A percentile compares a stretch with the other conserved stretches of the same genome.
phyloP scores from a whole-genome alignment of 257 asterid species.

The Linderniella brevidens region DNA sequence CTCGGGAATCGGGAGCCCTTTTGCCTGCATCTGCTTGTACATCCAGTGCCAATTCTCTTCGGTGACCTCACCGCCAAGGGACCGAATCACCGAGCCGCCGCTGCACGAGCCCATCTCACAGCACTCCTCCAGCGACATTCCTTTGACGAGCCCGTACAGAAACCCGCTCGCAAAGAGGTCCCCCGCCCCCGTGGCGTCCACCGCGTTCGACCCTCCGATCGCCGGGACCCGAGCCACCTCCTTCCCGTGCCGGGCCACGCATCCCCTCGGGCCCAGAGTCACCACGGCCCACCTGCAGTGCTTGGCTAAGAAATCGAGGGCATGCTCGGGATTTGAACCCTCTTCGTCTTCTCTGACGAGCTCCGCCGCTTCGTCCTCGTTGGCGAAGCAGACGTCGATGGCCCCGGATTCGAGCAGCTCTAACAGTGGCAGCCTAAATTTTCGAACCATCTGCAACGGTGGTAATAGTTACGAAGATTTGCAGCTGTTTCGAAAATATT shows the following conservation, averaged over 20 bases:
- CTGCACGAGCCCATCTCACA: constrained; percentile 83
- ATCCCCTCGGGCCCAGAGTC: constrained; percentile 73
- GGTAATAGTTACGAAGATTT: constrained; percentile 4
- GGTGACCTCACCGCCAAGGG: constrained; percentile 87
- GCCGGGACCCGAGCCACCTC: constrained; percentile 89
- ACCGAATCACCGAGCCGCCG: constrained; percentile 81
- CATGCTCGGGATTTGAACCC: constrained; percentile 39
- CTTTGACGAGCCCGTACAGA: constrained; percentile 77
- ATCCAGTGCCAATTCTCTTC: constrained; percentile 94
- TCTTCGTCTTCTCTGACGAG: constrained; percentile 53
- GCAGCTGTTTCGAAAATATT: too few relatives aligned
- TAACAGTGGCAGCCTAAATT: constrained; percentile 58
- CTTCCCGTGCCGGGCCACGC: constrained; percentile 73
- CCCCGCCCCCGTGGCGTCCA: constrained; percentile 96
- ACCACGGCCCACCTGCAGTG: constrained; percentile 93
- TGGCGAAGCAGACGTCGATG: constrained; percentile 91
- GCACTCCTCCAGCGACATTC: constrained; percentile 65
- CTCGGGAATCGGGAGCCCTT: constrained; percentile 36
- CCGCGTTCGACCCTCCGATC: constrained; percentile 52
- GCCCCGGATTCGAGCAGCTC: constrained; percentile 69
- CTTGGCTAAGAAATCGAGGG: constrained; percentile 57
- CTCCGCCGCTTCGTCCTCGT: constrained; percentile 92
- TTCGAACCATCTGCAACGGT: constrained; percentile 67
- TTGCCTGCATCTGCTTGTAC: constrained; percentile 61
- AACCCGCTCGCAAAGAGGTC: constrained; percentile 95